Base-by-base conservation (phyloP, 2,329 filamentous ascomycete species). In the Emericellopsis atlantica region DNA sequence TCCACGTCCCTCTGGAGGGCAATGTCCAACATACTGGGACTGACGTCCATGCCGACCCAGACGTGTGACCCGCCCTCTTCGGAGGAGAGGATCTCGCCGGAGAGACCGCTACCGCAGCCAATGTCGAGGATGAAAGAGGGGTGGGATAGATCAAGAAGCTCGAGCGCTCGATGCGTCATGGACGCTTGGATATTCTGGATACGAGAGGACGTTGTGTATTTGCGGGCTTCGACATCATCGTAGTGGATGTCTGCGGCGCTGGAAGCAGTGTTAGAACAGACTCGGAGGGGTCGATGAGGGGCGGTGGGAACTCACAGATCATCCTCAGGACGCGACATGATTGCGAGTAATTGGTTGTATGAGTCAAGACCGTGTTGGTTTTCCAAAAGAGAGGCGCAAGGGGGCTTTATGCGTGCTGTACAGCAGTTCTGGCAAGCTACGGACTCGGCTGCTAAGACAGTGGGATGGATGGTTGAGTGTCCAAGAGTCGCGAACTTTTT, bases 31-130 rank as follows among this genome's bases (percentile, higher is more conserved):
- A 98, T 98, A n/a, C 82, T 87, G 0, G 86, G 81, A 5, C 84
- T 87, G 21, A 98, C 81, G 57, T 98, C 92, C 83, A 96, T 90
- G 44, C 92, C 92, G n/a, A 96, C 70, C 92, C 92, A 98, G 1
- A 81, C 80, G 65, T 98, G 92, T 4, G 88, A 87, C 0, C 88
- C 88, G 41, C 84, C 84, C 44, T 87, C 79, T 10, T 80, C 73
- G 2, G 74, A 69, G 11, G 86, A 88, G 36, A 98, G 76, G 44
- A 96, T 95, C 59, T 95, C 89, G 56, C 92, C 92, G 0, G 86
- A 94, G 18, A 98, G 78, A 12, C 92, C 92, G 50, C 85, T 93
- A 54, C 92, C 92, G 62, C 92, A 96, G 59, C 92, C 92, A n/a
- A 96, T 68, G 58, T 98, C 92, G 57, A 98, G 85, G 56, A 98